These are phyloP conservation scores for Aquilaria sinensis DNA, from an alignment of 345 rosid species.

Conservation along the genomic window DNA sequence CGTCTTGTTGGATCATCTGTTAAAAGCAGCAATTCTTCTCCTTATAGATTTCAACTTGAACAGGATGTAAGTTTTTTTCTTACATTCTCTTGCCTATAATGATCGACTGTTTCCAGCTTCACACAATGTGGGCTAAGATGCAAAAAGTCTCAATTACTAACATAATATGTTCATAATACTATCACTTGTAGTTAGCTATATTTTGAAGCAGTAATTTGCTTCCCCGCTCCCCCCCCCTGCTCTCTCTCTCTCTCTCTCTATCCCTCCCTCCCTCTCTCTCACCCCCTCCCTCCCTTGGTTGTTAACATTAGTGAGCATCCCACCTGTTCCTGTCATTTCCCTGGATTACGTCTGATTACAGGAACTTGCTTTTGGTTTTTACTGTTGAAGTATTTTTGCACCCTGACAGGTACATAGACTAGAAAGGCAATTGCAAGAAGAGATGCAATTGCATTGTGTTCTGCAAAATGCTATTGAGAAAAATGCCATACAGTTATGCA, in stretches of 20 bases:
- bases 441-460: conserved; percentile 53
- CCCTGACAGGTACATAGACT: conserved; percentile 59
- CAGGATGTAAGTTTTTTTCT: conserved; percentile 51
- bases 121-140: background rate
- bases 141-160: too few species aligned
- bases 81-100: background rate
- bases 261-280: too few species aligned
- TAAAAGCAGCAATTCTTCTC: conserved; percentile 31
- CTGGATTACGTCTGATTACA: too few species aligned
- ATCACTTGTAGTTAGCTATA: too few species aligned
- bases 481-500: conserved; percentile 40
- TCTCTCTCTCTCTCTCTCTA: too few species aligned
- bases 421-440: conserved; percentile 63
- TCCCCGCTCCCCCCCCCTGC: too few species aligned
- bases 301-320: too few species aligned
- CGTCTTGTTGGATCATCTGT: conserved; percentile 21
- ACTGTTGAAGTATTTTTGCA: background rate
- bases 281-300: too few species aligned
- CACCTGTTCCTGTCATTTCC: background rate
- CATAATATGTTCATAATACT: too few species aligned
- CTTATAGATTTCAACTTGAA: conserved; percentile 67
- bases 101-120: conserved; percentile 9
- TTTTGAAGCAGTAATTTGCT: too few species aligned
- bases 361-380: background rate
- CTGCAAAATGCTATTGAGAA: conserved; percentile 51